Percentiles rank a stretch among this genome's conserved stretches.
These are phyloP conservation scores for Acidomyces sp. DNA, from an alignment of 495 filamentous ascomycete genomes.

Conservation along the genomic window DNA sequence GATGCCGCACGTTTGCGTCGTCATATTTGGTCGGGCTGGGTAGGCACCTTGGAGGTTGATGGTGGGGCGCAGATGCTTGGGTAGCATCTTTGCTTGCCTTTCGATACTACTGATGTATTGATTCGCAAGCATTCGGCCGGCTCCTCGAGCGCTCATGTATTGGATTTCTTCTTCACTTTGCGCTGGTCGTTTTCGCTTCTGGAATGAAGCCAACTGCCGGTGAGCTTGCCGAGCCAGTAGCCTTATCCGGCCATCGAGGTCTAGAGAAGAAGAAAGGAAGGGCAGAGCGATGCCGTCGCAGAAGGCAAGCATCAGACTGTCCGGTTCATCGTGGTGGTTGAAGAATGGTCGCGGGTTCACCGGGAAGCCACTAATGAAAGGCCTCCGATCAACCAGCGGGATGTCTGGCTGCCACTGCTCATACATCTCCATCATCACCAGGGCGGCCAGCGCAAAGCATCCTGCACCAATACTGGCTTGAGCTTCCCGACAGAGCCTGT, in stretches of 20 bases:
- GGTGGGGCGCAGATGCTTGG: constrained; percentile 12
- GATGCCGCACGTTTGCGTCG: constrained; percentile 27
- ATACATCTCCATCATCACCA: constrained; percentile 31
- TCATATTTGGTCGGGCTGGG: constrained; percentile 18
- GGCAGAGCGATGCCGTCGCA: constrained; percentile 26
- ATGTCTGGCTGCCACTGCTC: constrained; percentile 20
- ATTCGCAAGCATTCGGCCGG: constrained; percentile 23
- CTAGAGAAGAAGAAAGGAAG: constrained; percentile 23
- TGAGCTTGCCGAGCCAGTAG: constrained; percentile 25
- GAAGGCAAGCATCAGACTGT: constrained; percentile 30
- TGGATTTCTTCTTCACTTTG: constrained; percentile 1
- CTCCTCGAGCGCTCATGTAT: constrained; percentile 16
- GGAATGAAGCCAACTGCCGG: constrained; percentile 25
- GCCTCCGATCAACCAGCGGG: constrained; percentile 16
- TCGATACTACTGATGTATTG: constrained; percentile 26
- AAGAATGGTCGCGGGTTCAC: constrained; percentile 30
- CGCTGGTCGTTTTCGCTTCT: constrained; percentile 21
- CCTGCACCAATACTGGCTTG: constrained; percentile 26
- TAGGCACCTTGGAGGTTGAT: constrained; percentile 28
- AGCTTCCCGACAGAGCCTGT: constrained; percentile 22
- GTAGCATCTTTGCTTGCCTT: constrained; percentile 19
- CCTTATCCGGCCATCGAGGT: constrained; percentile 21
- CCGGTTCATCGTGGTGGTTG: constrained; percentile 18
- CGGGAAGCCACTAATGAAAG: constrained; percentile 28
- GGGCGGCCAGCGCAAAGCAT: constrained; percentile 26